Evolutionary conservation across 768 basidiomycete species (phyloP).

Genomic region (Termitomyces sp.): DNA sequence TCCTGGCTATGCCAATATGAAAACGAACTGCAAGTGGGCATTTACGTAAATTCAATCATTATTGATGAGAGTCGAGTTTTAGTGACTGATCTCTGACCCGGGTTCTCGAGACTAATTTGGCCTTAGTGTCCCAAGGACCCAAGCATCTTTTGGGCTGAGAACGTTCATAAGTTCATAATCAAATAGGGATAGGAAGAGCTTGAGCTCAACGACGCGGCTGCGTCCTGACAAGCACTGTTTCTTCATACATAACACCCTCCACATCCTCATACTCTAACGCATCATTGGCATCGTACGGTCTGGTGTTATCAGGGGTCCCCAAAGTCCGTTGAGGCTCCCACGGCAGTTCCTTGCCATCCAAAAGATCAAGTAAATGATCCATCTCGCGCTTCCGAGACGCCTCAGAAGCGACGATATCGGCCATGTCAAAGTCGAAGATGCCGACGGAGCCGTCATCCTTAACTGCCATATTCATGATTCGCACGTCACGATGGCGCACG

Average conservation of each 20-base stretch:
- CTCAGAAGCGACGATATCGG: constrained; percentile 5
- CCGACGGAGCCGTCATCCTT: constrained; percentile 11
- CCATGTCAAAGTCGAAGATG: constrained; percentile 22
- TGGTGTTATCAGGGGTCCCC: background rate
- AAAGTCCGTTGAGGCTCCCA: background rate
- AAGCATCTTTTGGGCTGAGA: background rate
- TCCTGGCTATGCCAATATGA: background rate
- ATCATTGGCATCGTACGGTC: background rate
- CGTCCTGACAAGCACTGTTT: background rate
- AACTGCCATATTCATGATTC: constrained; percentile 17
- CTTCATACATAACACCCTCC: background rate
- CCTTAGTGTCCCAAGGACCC: background rate
- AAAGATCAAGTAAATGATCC: constrained; percentile 2
- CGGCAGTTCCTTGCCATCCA: constrained; percentile 2
- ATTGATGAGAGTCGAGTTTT: background rate
- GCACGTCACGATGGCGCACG: constrained; percentile 20
- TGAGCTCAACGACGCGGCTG: background rate
- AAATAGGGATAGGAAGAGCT: background rate
- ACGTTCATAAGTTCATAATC: background rate
- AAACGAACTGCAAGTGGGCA: background rate
- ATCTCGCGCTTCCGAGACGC: constrained; percentile 8
- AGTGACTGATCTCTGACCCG: background rate
- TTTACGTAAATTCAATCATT: background rate
- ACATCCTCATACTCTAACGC: background rate
- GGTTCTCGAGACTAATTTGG: background rate